These are phyloP conservation scores for Selaginella moellendorffii DNA, from an alignment of 75 land plant species.

Conservation along the genomic window DNA sequence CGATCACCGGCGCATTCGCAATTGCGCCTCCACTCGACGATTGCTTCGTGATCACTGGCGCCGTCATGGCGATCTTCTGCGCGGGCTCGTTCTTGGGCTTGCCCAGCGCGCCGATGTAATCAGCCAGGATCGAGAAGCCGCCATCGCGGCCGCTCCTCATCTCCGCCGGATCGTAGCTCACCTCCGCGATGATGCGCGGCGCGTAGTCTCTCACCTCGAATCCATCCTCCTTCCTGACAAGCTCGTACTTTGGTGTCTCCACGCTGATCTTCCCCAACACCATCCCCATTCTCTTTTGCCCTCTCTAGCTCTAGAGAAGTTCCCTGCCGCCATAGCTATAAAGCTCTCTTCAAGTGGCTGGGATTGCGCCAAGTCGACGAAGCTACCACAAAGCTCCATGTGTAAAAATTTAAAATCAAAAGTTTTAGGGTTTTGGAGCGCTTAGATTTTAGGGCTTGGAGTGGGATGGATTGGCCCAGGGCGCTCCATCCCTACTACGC, in stretches of 20 bases:
- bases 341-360: too few relatives aligned
- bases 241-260: constrained; percentile 65
- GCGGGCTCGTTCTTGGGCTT: constrained; percentile 46
- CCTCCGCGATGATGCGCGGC: constrained; percentile 56
- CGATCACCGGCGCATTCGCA: background rate
- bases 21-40: background rate
- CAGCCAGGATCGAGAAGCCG: constrained; percentile 72
- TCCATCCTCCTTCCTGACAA: constrained; percentile 28
- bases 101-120: constrained; percentile 85
- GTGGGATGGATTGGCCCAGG: too few relatives aligned
- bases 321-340: too few relatives aligned
- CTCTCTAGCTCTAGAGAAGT: too few relatives aligned
- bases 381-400: too few relatives aligned
- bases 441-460: too few relatives aligned
- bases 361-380: too few relatives aligned
- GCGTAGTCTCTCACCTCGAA: constrained; percentile 75
- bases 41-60: constrained; percentile 53
- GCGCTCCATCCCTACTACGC: background rate
- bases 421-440: too few relatives aligned
- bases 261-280: constrained; percentile 46
- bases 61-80: constrained; percentile 90
- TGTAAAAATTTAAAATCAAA: too few relatives aligned
- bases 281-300: too few relatives aligned
- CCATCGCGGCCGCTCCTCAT: constrained; percentile 59
- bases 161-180: constrained; percentile 64